Evolutionary conservation across 164 flowering plant species (phyloP), one percentile per base, ranked within the genome.

Genomic region (Kingdonia uniflora): DNA sequence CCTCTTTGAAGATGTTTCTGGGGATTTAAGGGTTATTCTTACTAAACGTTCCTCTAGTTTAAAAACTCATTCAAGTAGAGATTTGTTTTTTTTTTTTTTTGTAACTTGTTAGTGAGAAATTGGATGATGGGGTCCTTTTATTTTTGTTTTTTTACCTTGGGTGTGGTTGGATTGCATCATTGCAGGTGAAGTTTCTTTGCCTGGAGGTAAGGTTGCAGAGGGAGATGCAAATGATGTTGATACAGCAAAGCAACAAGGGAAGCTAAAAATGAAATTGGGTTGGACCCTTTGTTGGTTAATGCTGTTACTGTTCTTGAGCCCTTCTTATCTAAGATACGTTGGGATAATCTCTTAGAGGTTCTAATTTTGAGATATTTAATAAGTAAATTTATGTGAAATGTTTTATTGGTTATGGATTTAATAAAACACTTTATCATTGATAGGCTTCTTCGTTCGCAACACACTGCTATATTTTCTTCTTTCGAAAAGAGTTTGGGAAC

Each of bases 101-200:
- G 14, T 23, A 33, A 33, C 11, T 52, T 11, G 14, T 14, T 6
- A 25, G 35, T 29, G 35, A 49, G 22, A 24, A 6, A 2, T 49
- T 23, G 25, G 6, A 15, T n/a, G n/a, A n/a, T n/a, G n/a, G n/a
- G n/a, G n/a, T n/a, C n/a, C n/a, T n/a, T 15, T 0, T 10, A 11
- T 33, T 20, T 25, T 19, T 21, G 12, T 21, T 42, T 49, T 62
- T 55, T 8, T 15, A 13, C 1, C 35, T 3, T 4, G 4, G 52
- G 13, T 51, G 12, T 26, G n/a, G 25, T 39, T 48, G 35, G 14
- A 38, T 19, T 46, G 19, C 13, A 17, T 43, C 33, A 23, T 10
- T 56, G 44, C 77, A 92, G 98, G 96, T 45, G 96, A 92, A 66
- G 88, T 92, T 49, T 66, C 98, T 6, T 71, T 92, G 76, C 98